phyloP scores from a whole-genome alignment of 2,329 filamentous ascomycete species.

The Davidsoniella neocaledoniae region DNA sequence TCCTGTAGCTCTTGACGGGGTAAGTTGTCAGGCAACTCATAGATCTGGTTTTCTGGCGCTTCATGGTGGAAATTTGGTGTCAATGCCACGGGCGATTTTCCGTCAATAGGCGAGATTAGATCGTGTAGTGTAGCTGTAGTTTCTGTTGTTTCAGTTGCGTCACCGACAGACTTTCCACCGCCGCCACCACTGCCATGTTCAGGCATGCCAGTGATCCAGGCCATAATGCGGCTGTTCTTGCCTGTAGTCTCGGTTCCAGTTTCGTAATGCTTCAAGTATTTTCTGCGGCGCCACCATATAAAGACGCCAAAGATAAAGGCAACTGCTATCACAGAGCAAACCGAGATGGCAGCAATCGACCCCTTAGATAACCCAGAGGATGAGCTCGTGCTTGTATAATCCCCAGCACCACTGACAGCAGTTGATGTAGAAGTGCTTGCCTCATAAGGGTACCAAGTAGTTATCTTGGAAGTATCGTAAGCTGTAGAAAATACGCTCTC shows the following conservation, averaged over 20 bases:
- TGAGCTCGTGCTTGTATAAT: not conserved
- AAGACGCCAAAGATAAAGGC: slow-evolving; percentile 30
- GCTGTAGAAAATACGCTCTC: slow-evolving; percentile 33
- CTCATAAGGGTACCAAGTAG: slow-evolving; percentile 44
- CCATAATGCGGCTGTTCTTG: slow-evolving; percentile 29
- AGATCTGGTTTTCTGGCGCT: slow-evolving; percentile 19
- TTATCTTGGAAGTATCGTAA: slow-evolving; percentile 41
- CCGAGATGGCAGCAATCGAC: slow-evolving; percentile 39
- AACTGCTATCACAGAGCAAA: slow-evolving; percentile 39
- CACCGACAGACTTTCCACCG: slow-evolving; percentile 26
- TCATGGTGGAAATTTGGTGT: slow-evolving; percentile 18
- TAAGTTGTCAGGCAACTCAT: slow-evolving; percentile 19
- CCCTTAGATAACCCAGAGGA: slow-evolving; percentile 1
- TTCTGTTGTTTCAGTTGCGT: slow-evolving; percentile 20
- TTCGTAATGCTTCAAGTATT: slow-evolving; percentile 23
- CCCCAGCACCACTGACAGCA: not conserved
- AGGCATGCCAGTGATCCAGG: slow-evolving; percentile 30
- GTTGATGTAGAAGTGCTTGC: not conserved
- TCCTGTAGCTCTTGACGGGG: slow-evolving; percentile 28
- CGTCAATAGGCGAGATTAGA: not conserved
- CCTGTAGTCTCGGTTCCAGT: slow-evolving; percentile 29
- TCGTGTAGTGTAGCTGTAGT: not conserved
- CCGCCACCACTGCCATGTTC: too few relatives aligned
- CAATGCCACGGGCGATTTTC: not conserved
- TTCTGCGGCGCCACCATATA: slow-evolving; percentile 32